Base-by-base conservation (phyloP, 768 basidiomycete genomes). In the Termitomyces titanicus region DNA sequence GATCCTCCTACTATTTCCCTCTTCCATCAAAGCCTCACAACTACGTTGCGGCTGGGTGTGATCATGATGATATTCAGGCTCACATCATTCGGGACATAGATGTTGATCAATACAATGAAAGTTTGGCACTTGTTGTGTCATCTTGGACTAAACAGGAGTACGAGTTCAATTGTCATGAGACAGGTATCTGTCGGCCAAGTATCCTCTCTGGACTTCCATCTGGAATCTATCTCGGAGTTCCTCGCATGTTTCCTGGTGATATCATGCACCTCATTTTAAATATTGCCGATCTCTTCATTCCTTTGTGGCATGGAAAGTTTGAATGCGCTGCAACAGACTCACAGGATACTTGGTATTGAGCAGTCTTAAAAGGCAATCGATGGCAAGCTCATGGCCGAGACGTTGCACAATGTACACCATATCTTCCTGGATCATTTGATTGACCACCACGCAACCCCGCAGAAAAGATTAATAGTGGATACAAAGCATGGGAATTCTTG, bases 251-350 rank as follows among this genome's bases (percentile, higher is more conserved):
- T 54, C 37, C 53, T 12, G 53, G 40, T 0, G 70, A 73, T 33
- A 43, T 67, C 31, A 72, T 74, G 70, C 72, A 73, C 52, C 61
- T 65, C 2, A 43, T 54, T 27, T 56, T 74, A 17, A 74, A 74
- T 58, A n/a, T 73, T 8, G 42, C 22, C 4, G 48, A 75, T 31
- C 63, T 71, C 24, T 20, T 67, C 4, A 20, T 71, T 37, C 24
- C 44, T 0, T 60, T 72, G 4, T 70, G 68, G 67, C 64, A 62
- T 1, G 66, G 64, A 0, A 29, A 17, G 9, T 56, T 58, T 5
- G 55, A 58, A 51, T 52, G 49, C 24, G 51, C 57, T 13, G 33
- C 40, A 10, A 57, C 55, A 5, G 60, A 63, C 35, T 37, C 44
- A n/a, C 22, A 17, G 2, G 40, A n/a, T 1, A 52, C 39, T 1